Evolutionary conservation across 1,284 basidiomycete genomes (phyloP), one percentile per base, ranked within the genome.

Genomic region (Malassezia dermatis): DNA sequence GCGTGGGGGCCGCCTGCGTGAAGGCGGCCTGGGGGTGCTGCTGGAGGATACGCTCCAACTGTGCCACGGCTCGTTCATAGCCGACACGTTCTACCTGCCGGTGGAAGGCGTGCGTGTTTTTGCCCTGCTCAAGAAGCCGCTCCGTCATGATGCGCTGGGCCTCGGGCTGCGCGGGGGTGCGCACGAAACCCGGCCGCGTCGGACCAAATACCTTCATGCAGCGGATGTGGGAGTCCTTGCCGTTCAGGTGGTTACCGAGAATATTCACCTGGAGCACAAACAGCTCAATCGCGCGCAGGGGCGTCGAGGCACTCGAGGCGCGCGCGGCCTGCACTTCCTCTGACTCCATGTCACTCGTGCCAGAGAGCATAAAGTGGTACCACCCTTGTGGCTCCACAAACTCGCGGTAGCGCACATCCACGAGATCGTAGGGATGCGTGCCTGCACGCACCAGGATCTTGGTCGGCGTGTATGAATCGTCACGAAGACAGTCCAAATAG

Each of bases 191-290:
- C 11, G 42, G 21, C 5, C 17, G 32, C 6, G 48, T 42, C 3
- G 53, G 53, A 4, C 90, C 93, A 58, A 89, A 83, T 21, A 96
- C 81, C 49, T 81, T 83, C 39, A 98, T 76, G 1, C 90, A 89
- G 17, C 94, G 83, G 13, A 98, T 86, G 76, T 98, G 94, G 8
- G 94, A 98, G 76, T 99, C 94, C 75, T 98, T 98, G 3, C 94
- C 94, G 65, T 93, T 95, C 81, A 94, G 85, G 71, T 98, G 90
- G 71, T 98, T 98, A 19, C 86, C 84, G 19, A 90, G 79, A 51
- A 99, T 83, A 56, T 91, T 84, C 28, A 98, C 80, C 69, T 96
- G 90, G 4, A 99, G 76, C 11, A 94, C 82, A 73, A 93, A 91
- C 1, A 88, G 87, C 61, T 86, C 83, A 11, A 96, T 81, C 0